These are phyloP conservation scores for Mycena vitilis DNA, from an alignment of 768 basidiomycete genomes.

Conservation along the genomic window DNA sequence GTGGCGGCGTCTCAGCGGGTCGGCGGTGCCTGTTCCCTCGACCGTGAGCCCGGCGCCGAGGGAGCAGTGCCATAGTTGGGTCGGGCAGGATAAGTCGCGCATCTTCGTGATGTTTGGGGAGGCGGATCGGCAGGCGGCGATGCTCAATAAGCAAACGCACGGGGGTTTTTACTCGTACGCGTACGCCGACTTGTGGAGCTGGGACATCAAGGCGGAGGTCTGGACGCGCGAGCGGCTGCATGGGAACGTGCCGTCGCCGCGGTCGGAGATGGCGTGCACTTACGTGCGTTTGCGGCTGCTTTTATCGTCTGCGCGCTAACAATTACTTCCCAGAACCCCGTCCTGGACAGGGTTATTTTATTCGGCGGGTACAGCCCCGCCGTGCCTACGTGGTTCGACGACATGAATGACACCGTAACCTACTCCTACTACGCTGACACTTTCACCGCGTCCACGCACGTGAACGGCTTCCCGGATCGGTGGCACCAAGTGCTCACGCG, in stretches of 20 bases:
- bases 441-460: conserved; percentile 39
- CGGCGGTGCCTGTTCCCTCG: conserved; percentile 35
- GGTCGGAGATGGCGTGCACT: conserved; percentile 44
- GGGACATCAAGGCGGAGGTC: conserved; percentile 40
- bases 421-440: conserved; percentile 58
- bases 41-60: conserved; percentile 47
- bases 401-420: conserved; percentile 37
- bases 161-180: conserved; percentile 30
- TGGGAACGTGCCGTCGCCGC: conserved; percentile 46
- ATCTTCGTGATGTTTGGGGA: conserved; percentile 51
- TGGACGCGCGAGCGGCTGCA: conserved; percentile 46
- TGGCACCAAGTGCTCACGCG: conserved; percentile 55
- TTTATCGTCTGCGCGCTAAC: no score
- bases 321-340: no score
- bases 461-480: conserved; percentile 1
- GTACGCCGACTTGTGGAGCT: conserved; percentile 49
- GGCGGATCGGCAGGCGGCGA: conserved; percentile 48
- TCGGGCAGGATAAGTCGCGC: conserved; percentile 41
- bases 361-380: conserved; percentile 37
- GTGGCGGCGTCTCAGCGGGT: conserved; percentile 45
- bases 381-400: conserved; percentile 39
- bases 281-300: conserved; percentile 22
- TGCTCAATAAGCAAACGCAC: conserved; percentile 40
- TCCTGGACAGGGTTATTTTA: no score
- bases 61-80: conserved; percentile 49